Evolutionary conservation across 345 rosid species (phyloP).

Genomic region (Geranium rotundifolium): DNA sequence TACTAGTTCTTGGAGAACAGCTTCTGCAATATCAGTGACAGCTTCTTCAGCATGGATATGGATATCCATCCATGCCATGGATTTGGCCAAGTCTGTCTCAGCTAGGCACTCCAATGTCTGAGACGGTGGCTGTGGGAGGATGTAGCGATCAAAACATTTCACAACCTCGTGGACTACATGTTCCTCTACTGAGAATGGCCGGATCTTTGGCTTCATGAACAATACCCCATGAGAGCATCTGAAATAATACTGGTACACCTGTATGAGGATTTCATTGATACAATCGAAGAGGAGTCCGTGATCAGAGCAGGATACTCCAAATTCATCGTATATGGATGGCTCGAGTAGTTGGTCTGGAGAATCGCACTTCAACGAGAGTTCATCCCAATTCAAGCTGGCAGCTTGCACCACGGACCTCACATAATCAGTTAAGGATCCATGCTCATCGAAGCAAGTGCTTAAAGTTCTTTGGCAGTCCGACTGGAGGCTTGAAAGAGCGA

Average conservation of each 20-base stretch:
- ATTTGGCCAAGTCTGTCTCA: constrained; percentile 36
- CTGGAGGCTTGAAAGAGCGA: constrained; percentile 7
- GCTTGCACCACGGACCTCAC: constrained; percentile 32
- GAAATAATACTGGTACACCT: constrained; percentile 20
- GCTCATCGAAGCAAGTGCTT: constrained; percentile 9
- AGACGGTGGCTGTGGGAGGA: not conserved
- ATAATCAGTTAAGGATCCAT: constrained; percentile 23
- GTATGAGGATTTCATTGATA: constrained; percentile 45
- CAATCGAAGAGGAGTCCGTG: constrained; percentile 40
- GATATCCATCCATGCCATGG: constrained; percentile 39
- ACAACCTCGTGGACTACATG: constrained; percentile 30
- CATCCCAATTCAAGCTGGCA: constrained; percentile 44
- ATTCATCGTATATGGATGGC: constrained; percentile 29
- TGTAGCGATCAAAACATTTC: constrained; percentile 37
- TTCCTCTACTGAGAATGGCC: constrained; percentile 10
- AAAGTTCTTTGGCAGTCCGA: constrained; percentile 9
- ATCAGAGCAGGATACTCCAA: constrained; percentile 13
- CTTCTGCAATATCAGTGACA: constrained; percentile 34
- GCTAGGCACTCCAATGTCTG: constrained; percentile 31
- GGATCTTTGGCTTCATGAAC: constrained; percentile 17
- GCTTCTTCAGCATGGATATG: constrained; percentile 34
- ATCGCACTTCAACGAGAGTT: constrained; percentile 26
- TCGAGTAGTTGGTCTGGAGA: constrained; percentile 26
- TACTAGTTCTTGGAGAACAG: constrained; percentile 37
- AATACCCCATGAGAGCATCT: constrained; percentile 32